phyloP scores from a whole-genome alignment of 495 filamentous ascomycete species.

The Neurospora africana region DNA sequence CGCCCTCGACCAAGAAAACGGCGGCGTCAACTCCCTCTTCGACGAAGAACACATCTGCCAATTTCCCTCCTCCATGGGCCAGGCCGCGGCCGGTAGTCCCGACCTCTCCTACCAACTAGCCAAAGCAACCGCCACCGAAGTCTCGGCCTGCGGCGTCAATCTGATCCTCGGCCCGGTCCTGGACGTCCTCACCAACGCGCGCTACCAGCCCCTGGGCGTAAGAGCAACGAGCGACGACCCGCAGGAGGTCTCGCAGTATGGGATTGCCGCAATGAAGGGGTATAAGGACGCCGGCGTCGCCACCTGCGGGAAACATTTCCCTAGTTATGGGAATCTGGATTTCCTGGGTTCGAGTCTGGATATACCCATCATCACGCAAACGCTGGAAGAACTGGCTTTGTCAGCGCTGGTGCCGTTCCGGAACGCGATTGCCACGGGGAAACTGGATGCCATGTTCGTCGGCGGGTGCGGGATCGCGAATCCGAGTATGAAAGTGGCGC shows the following conservation, averaged over 20 bases:
- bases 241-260: constrained; percentile 80
- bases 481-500: constrained; percentile 79
- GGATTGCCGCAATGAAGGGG: constrained; percentile 76
- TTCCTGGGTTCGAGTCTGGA: constrained; percentile 77
- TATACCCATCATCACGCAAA: constrained; percentile 86
- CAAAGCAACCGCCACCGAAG: constrained; percentile 76
- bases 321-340: constrained; percentile 86
- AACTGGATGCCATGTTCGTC: constrained; percentile 82
- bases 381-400: constrained; percentile 72
- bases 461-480: constrained; percentile 82
- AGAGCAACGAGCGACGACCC: constrained; percentile 77
- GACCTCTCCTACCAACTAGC: constrained; percentile 71
- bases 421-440: constrained; percentile 68
- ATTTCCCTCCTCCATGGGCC: constrained; percentile 84
- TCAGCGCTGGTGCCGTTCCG: constrained; percentile 79
- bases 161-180: constrained; percentile 82
- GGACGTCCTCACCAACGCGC: constrained; percentile 82
- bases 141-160: constrained; percentile 79
- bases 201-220: constrained; percentile 78
- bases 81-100: constrained; percentile 54
- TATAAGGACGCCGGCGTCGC: constrained; percentile 77
- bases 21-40: constrained; percentile 85
- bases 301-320: constrained; percentile 88
- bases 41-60: constrained; percentile 87
- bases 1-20: constrained; percentile 87